phyloP scores from a whole-genome alignment of 768 basidiomycete species.

The Tylopilus felleus region DNA sequence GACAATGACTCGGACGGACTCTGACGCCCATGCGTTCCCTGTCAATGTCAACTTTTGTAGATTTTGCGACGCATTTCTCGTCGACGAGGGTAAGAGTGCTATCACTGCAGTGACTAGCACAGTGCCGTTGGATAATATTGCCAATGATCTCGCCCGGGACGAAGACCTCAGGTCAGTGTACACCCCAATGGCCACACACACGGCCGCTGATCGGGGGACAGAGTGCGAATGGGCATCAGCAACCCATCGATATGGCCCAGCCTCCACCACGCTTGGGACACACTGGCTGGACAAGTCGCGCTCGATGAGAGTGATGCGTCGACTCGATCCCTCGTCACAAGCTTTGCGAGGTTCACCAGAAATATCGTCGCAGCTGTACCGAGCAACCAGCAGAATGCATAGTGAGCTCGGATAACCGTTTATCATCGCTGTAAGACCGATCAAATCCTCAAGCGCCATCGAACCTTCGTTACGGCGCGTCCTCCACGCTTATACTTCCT shows the following conservation, averaged over 20 bases:
- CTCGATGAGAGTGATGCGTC: constrained; percentile 30
- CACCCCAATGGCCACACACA: background rate
- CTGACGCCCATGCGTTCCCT: background rate
- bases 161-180: constrained; percentile 32
- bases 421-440: background rate
- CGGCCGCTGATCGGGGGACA: constrained; percentile 15
- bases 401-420: constrained; percentile 47
- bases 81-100: constrained; percentile 21
- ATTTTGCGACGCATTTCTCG: constrained; percentile 41
- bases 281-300: constrained; percentile 32
- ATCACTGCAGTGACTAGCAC: constrained; percentile 12
- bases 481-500: constrained; percentile 74
- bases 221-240: constrained; percentile 34
- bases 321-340: constrained; percentile 42
- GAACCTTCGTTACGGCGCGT: constrained; percentile 69
- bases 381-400: constrained; percentile 66
- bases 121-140: constrained; percentile 46
- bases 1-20: background rate
- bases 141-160: constrained; percentile 50
- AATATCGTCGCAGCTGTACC: constrained; percentile 78
- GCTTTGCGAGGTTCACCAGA: constrained; percentile 73
- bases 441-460: constrained; percentile 48
- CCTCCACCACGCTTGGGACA: constrained; percentile 54
- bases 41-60: constrained; percentile 36
- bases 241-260: constrained; percentile 52